Conservation (phyloP, 2,329 filamentous ascomycete genomes). For the Fonsecaea nubica region DNA sequence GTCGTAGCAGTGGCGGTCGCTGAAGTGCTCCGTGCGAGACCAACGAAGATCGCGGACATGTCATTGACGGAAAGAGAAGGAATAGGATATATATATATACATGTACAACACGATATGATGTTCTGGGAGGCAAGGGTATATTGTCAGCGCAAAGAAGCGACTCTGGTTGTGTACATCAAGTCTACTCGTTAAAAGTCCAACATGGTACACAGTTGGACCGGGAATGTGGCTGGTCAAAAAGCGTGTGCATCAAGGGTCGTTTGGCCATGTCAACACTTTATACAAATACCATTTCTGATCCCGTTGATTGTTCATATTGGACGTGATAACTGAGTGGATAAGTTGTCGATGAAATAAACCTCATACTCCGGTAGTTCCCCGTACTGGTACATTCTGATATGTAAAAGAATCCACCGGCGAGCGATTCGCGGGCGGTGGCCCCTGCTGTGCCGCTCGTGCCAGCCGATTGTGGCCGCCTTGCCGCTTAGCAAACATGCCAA, state of each 20-base stretch:
- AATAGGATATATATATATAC: background rate
- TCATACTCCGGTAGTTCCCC: background rate
- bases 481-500: background rate
- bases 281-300: background rate
- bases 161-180: background rate
- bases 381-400: background rate
- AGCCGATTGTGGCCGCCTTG: no score
- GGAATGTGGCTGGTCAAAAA: background rate
- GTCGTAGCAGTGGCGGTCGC: slow-evolving; percentile 17
- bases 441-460: no score
- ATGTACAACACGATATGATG: background rate
- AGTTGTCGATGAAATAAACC: background rate
- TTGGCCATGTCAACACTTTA: background rate
- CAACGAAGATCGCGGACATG: background rate
- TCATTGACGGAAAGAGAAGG: background rate
- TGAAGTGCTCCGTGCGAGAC: background rate
- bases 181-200: no score
- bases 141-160: background rate
- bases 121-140: background rate
- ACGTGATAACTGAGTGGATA: background rate
- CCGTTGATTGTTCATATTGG: background rate
- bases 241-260: background rate
- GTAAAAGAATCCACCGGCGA: background rate
- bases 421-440: no score
- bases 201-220: no score